Evolutionary conservation across 208 protist species (phyloP), one percentile per base, ranked within the genome.

Genomic region (Wallacemonas sp.): DNA sequence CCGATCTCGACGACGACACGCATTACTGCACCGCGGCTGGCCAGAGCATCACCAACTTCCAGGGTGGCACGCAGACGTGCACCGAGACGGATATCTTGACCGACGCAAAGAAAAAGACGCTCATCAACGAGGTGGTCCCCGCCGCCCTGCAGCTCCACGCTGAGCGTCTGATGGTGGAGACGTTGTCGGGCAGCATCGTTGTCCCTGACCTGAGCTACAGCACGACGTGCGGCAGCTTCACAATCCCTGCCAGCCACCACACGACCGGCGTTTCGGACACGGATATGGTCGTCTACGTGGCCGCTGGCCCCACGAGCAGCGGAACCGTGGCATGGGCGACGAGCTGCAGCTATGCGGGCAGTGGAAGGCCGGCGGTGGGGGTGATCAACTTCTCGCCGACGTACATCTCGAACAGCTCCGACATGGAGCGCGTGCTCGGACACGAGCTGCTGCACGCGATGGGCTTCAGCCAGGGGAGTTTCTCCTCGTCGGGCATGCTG

Each of bases 361-460:
- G 26, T 28, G 46, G 46, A 1, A 55, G 57, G 2, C 70, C 69
- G 14, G 20, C 61, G 33, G 42, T 76, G 36, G 74, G 76, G 11
- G 66, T 62, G 18, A 69, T 67, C 23, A 81, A 81, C 61, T n/a
- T 81, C 26, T 72, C 57, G 3, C 74, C 74, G 22, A 23, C 44
- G 33, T 25, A 54, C 22, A 46, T 79, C 36, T 22, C 25, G 18
- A 16, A 46, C 20, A 61, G 23, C 8, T 23, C 25, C 14, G n/a
- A 59, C 7, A 64, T 22, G 32, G 39, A 39, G 20, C 76, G 76
- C 54, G 41, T 70, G 1, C 32, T 71, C 3, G 66, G 57, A 5
- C 86, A 93, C 33, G 86, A 91, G 57, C 36, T 89, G 1, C 65
- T 84, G 11, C 86, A 93, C 72, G 81, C 81, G 7, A 50, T 92